Conservation (phyloP, 495 filamentous ascomycete genomes). For the Letharia columbiana region DNA sequence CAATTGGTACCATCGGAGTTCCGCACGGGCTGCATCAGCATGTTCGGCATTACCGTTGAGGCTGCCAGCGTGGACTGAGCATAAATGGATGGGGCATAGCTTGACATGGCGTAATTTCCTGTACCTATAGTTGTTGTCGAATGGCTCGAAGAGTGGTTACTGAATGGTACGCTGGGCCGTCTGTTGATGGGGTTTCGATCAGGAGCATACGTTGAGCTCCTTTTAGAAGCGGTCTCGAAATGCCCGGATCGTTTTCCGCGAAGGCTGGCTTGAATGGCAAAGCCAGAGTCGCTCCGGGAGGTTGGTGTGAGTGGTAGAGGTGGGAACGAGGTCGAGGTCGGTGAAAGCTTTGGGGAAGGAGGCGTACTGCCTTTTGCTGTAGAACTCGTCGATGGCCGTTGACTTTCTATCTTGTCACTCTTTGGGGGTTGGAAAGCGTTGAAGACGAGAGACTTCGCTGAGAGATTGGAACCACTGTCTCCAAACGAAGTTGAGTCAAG, state of each 20-base stretch:
- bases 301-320: constrained; percentile 62
- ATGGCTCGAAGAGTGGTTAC: constrained; percentile 68
- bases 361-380: constrained; percentile 65
- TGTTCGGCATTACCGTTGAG: constrained; percentile 93
- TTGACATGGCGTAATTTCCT: constrained; percentile 63
- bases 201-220: constrained; percentile 85
- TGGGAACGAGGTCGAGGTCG: constrained; percentile 71
- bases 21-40: constrained; percentile 71
- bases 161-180: constrained; percentile 77
- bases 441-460: constrained; percentile 57
- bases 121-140: constrained; percentile 75
- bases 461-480: constrained; percentile 45
- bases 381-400: constrained; percentile 75
- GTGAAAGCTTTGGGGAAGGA: constrained; percentile 72
- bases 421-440: constrained; percentile 76
- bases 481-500: constrained; percentile 85
- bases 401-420: constrained; percentile 54
- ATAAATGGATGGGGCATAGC: constrained; percentile 92
- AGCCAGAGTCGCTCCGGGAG: constrained; percentile 85
- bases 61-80: constrained; percentile 95
- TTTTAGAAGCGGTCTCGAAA: constrained; percentile 73
- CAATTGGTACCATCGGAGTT: constrained; percentile 83
- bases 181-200: constrained; percentile 59
- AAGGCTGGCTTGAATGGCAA: constrained; percentile 72
- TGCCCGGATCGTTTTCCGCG: constrained; percentile 93